These are phyloP conservation scores for Globisporangium spiculum DNA, from an alignment of 352 stramenopile species.

Conservation along the genomic window DNA sequence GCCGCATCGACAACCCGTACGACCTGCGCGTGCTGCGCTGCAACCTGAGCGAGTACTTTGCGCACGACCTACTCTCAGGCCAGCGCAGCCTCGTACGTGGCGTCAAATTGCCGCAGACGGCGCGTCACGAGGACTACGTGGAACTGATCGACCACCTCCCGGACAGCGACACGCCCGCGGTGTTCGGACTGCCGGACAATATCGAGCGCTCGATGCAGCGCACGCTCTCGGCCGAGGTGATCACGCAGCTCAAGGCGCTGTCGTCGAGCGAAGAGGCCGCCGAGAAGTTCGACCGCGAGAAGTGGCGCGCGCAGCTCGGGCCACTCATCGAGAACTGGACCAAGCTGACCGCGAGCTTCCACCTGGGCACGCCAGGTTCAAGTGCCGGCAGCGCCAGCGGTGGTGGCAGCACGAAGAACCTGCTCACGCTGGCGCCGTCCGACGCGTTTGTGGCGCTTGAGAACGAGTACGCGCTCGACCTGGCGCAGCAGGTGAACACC, in stretches of 20 bases:
- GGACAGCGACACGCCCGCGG: conserved; percentile 65
- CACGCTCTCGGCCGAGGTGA: conserved; percentile 78
- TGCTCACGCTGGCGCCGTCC: conserved; percentile 63
- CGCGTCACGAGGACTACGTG: conserved; percentile 62
- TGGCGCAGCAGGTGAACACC: conserved; percentile 68
- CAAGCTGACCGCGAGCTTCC: conserved; percentile 70
- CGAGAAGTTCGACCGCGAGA: conserved; percentile 89
- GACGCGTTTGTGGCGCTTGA: conserved; percentile 91
- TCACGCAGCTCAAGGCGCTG: conserved; percentile 85
- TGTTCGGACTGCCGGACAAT: conserved; percentile 94
- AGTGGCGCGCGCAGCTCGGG: conserved; percentile 85
- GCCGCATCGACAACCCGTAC: conserved; percentile 92
- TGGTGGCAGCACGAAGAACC: conserved; percentile 25
- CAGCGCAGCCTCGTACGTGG: conserved; percentile 58
- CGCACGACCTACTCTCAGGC: conserved; percentile 62
- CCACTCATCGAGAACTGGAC: conserved; percentile 90
- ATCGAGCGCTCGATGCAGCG: conserved; percentile 93
- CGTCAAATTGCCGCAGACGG: conserved; percentile 69
- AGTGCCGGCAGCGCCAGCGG: too few species aligned
- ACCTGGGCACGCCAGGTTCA: conserved; percentile 28
- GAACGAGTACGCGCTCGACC: conserved; percentile 75
- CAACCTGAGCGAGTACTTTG: conserved; percentile 89
- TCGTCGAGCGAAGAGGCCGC: conserved; percentile 53
- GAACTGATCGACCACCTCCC: conserved; percentile 72
- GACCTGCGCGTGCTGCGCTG: conserved; percentile 89